Evolutionary conservation across 108 stramenopile species (phyloP).

Genomic region (Conticribra guillardii): DNA sequence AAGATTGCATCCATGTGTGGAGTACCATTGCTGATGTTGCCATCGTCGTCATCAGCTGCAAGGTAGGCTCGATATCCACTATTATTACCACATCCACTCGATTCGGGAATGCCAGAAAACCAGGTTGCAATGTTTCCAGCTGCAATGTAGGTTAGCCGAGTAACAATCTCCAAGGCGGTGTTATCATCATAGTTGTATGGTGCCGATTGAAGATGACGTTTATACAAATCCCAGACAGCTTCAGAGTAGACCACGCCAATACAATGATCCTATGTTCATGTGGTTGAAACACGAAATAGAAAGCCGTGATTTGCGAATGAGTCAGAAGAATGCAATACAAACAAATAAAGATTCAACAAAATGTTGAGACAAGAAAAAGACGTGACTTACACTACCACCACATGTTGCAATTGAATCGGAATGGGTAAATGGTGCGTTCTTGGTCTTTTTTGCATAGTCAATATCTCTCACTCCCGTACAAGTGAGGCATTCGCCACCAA

Average conservation of each 20-base stretch:
- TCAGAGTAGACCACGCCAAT: conserved; percentile 16
- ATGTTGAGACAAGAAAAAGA: background rate
- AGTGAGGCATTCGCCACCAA: background rate
- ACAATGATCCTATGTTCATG: conserved; percentile 23
- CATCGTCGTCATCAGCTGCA: conserved; percentile 38
- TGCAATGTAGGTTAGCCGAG: conserved; percentile 25
- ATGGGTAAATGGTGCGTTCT: conserved; percentile 1
- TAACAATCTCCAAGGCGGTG: conserved; percentile 27
- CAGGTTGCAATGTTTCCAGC: conserved; percentile 29
- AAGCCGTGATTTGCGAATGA: too few species aligned
- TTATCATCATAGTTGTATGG: conserved; percentile 26
- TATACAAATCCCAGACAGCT: conserved; percentile 31
- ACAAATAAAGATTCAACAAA: too few species aligned
- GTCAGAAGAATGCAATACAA: too few species aligned
- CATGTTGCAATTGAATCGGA: conserved; percentile 4
- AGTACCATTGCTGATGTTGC: conserved; percentile 30
- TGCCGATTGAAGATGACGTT: conserved; percentile 7
- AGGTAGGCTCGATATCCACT: conserved; percentile 29
- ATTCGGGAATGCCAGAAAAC: conserved; percentile 28
- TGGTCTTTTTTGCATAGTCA: conserved; percentile 1
- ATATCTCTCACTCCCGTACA: conserved; percentile 23
- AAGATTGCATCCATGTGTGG: conserved; percentile 37
- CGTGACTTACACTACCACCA: background rate
- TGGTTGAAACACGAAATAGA: too few species aligned
- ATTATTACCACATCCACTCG: conserved; percentile 17